Conservation (phyloP, 495 filamentous ascomycete genomes). For the Aspergillus olivimuriae region DNA sequence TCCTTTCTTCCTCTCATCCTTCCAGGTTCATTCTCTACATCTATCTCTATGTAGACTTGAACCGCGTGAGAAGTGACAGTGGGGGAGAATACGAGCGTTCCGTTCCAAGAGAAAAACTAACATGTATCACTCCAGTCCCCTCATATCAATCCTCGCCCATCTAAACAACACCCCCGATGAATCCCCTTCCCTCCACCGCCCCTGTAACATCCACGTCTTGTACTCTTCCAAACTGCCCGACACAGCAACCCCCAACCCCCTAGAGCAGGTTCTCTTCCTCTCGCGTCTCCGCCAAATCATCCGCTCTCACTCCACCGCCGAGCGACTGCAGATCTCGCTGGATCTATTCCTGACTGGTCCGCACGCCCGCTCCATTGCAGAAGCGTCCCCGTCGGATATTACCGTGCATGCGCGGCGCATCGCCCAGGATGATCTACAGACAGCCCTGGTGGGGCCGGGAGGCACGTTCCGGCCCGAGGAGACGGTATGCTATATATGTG, state of each 20-base stretch:
- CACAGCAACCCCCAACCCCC: constrained; percentile 14
- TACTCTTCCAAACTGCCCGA: constrained; percentile 39
- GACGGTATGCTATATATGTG: constrained; percentile 72
- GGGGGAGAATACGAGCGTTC: no score
- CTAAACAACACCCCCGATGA: constrained; percentile 26
- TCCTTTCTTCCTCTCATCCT: background rate
- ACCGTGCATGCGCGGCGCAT: constrained; percentile 44
- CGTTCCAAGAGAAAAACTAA: background rate
- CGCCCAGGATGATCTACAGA: constrained; percentile 40
- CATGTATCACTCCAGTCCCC: constrained; percentile 31
- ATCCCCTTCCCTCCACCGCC: constrained; percentile 10
- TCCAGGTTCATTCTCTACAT: no score
- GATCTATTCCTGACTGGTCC: constrained; percentile 37
- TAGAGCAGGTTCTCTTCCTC: constrained; percentile 57
- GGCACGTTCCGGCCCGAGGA: constrained; percentile 28
- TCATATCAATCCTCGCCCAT: constrained; percentile 54
- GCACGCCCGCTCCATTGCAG: background rate
- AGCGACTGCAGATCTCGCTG: constrained; percentile 25
- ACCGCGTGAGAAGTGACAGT: no score
- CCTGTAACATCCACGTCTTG: constrained; percentile 30
- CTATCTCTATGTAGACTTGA: no score
- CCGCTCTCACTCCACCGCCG: constrained; percentile 20
- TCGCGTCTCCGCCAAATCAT: constrained; percentile 45
- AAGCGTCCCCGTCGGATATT: constrained; percentile 21
- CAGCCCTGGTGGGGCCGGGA: constrained; percentile 35